These are phyloP conservation scores for Apiospora rasikravindrae DNA, from an alignment of 2,329 filamentous ascomycete species.

Conservation along the genomic window DNA sequence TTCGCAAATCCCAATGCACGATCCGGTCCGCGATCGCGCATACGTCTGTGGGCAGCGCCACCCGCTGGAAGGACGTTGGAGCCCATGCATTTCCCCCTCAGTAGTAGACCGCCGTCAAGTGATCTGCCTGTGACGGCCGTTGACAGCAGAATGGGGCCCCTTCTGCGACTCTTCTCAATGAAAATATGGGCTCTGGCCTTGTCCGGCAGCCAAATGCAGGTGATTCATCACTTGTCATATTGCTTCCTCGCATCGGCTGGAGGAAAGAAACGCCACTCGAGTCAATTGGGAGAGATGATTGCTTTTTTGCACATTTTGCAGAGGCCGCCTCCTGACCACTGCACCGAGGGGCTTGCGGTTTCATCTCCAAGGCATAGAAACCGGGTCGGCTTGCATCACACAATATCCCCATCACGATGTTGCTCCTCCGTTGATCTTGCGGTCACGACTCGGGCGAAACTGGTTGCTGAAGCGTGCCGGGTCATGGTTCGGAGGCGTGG, in stretches of 20 bases:
- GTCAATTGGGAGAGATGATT: background rate
- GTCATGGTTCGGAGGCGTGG: too few relatives aligned
- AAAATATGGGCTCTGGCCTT: background rate
- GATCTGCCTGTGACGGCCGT: background rate
- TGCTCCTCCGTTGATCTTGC: background rate
- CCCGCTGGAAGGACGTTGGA: background rate
- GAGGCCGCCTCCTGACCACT: background rate
- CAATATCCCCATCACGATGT: background rate
- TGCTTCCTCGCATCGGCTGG: background rate
- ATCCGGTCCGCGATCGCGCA: constrained; percentile 8
- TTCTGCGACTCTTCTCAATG: background rate
- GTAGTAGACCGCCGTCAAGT: background rate
- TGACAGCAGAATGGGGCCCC: background rate
- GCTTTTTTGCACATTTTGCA: background rate
- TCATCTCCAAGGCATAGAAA: background rate
- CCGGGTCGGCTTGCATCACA: background rate
- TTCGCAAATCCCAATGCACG: background rate
- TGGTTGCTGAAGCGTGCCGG: background rate
- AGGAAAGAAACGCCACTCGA: too few relatives aligned
- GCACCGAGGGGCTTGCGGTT: background rate
- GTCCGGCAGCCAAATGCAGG: background rate
- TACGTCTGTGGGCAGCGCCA: background rate
- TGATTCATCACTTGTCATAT: background rate
- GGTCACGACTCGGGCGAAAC: background rate
- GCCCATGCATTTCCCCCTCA: background rate